Percentiles rank a stretch among this genome's conserved stretches.
Conservation (phyloP, 192 early-diverging fungal genomes). For the Glomus cerebriforme region DNA sequence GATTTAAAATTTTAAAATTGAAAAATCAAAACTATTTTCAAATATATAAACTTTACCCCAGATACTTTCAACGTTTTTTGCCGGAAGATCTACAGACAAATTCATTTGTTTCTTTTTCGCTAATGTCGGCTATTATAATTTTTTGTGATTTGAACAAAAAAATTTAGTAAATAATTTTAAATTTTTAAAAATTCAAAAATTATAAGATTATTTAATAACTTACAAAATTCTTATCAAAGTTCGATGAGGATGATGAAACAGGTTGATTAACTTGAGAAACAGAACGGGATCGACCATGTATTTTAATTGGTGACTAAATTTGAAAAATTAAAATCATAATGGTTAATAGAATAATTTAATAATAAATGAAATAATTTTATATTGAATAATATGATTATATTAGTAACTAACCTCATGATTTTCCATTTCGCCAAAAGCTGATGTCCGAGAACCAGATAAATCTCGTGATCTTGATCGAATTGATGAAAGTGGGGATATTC, state of each 20-base stretch:
- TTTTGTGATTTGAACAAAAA: background rate
- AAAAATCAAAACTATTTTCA: no score
- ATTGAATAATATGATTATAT: background rate
- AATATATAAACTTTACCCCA: slow-evolving; percentile 6
- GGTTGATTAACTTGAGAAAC: background rate
- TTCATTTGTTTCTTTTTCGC: slow-evolving; percentile 18
- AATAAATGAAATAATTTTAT: no score
- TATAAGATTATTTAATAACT: background rate
- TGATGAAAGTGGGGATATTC: background rate
- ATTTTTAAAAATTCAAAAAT: background rate
- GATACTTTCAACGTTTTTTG: slow-evolving; percentile 25
- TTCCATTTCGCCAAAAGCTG: background rate
- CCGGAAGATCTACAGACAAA: slow-evolving; percentile 8
- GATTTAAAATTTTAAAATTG: no score
- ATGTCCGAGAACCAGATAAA: background rate
- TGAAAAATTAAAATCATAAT: background rate
- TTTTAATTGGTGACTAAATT: background rate
- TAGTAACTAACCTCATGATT: slow-evolving; percentile 10
- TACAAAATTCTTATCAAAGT: slow-evolving; percentile 26
- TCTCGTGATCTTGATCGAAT: slow-evolving; percentile 13
- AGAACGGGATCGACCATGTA: slow-evolving; percentile 21
- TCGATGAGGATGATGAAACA: slow-evolving; percentile 7
- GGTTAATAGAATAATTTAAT: background rate
- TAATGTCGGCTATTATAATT: slow-evolving; percentile 10
- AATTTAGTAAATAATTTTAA: background rate